Conservation (phyloP, 345 rosid species). For the Syzygium jambos region DNA sequence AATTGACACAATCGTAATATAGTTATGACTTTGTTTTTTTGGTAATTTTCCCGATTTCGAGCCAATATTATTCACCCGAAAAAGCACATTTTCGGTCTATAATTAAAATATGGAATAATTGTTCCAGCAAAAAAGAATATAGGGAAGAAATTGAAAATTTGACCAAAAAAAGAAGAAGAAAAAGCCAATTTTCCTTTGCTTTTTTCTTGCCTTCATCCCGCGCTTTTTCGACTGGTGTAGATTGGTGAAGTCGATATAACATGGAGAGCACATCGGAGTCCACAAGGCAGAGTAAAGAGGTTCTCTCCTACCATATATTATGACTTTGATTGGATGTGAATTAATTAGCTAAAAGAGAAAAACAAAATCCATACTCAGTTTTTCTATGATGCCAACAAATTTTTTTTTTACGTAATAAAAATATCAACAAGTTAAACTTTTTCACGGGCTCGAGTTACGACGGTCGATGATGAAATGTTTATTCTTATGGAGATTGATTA, state of each 20-base stretch:
- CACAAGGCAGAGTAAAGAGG: background rate
- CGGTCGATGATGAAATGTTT: background rate
- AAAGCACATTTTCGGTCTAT: background rate
- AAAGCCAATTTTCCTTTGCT: background rate
- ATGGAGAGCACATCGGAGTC: background rate
- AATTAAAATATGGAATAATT: background rate
- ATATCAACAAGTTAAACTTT: background rate
- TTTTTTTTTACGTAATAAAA: background rate
- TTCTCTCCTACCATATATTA: background rate
- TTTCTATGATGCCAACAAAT: background rate
- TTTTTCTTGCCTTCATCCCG: background rate
- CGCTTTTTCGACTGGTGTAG: background rate
- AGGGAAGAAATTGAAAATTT: background rate
- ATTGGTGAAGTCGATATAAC: background rate
- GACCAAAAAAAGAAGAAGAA: background rate
- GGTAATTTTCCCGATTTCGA: background rate
- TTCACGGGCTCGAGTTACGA: fast-evolving
- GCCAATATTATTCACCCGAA: background rate
- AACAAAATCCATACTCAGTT: background rate
- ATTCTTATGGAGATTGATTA: background rate
- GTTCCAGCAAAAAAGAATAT: background rate
- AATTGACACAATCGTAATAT: too few species aligned
- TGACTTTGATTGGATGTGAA: background rate
- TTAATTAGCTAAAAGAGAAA: background rate
- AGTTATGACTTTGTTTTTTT: too few species aligned